Conservation (phyloP, 352 stramenopile genomes). For the Phytophthora boehmeriae region DNA sequence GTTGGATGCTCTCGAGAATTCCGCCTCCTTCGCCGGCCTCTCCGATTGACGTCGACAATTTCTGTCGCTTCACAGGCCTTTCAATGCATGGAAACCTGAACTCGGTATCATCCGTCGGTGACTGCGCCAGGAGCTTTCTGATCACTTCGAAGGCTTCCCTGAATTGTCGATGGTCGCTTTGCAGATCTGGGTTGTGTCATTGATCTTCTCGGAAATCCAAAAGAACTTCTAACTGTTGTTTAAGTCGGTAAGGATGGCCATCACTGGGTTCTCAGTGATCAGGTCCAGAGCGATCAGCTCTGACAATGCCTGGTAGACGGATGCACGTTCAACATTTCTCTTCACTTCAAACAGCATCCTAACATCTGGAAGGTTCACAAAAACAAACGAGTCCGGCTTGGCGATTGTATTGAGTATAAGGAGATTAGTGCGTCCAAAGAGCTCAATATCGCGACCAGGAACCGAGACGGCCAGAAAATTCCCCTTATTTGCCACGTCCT, state of each 20-base stretch:
- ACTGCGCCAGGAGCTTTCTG: constrained; percentile 32
- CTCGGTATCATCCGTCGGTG: constrained; percentile 32
- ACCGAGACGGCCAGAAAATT: constrained; percentile 40
- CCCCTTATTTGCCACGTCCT: constrained; percentile 31
- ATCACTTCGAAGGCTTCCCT: constrained; percentile 42
- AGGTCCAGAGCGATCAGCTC: constrained; percentile 54
- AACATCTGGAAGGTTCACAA: constrained; percentile 37
- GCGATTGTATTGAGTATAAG: constrained; percentile 44
- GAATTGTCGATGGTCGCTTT: constrained; percentile 29
- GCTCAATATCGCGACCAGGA: constrained; percentile 35
- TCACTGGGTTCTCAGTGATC: constrained; percentile 37
- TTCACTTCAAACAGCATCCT: constrained; percentile 63
- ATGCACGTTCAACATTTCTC: constrained; percentile 31
- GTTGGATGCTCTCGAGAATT: constrained; percentile 34
- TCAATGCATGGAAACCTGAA: constrained; percentile 34
- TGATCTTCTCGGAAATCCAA: constrained; percentile 40
- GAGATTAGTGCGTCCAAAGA: constrained; percentile 45
- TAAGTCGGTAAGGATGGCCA: constrained; percentile 55
- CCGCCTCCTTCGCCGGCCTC: constrained; percentile 23
- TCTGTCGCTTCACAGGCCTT: constrained; percentile 44
- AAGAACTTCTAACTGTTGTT: constrained; percentile 45
- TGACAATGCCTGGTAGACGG: constrained; percentile 42
- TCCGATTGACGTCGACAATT: constrained; percentile 34
- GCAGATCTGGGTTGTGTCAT: constrained; percentile 25
- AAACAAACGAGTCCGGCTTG: constrained; percentile 11